A percentile compares a stretch with the other conserved stretches of the same genome.
phyloP scores from a whole-genome alignment of 1,284 basidiomycete species.

The Malassezia arunalokei region DNA sequence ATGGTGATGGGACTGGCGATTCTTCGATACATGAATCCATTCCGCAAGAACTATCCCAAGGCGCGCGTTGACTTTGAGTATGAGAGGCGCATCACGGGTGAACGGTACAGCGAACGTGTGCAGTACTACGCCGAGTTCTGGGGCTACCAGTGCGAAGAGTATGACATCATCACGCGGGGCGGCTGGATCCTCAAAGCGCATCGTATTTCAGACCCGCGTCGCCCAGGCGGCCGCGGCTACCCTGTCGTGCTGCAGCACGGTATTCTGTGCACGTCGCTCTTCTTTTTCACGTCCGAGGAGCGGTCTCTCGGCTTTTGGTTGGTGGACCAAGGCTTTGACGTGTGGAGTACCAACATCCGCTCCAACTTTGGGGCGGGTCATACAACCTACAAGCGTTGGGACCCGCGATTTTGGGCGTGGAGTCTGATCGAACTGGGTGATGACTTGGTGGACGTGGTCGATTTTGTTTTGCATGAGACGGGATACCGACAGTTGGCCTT shows the following conservation, averaged over 20 bases:
- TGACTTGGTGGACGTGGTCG: slow-evolving; percentile 38
- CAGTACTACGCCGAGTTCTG: slow-evolving; percentile 45
- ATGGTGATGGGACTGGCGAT: slow-evolving; percentile 29
- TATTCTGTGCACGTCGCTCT: slow-evolving; percentile 43
- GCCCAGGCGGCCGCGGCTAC: slow-evolving; percentile 30
- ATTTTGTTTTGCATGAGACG: slow-evolving; percentile 38
- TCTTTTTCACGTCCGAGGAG: slow-evolving; percentile 41
- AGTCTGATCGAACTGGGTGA: slow-evolving; percentile 42
- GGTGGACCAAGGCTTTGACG: slow-evolving; percentile 45
- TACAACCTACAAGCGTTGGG: slow-evolving; percentile 32
- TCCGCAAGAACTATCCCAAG: slow-evolving; percentile 31
- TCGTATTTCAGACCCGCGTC: slow-evolving; percentile 42
- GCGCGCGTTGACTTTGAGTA: slow-evolving; percentile 39
- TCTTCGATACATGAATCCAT: slow-evolving; percentile 36
- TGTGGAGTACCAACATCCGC: slow-evolving; percentile 45
- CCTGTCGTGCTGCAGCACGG: slow-evolving; percentile 45
- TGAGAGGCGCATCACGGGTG: slow-evolving; percentile 43
- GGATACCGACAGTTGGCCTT: slow-evolving; percentile 34
- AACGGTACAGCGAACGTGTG: slow-evolving; percentile 33
- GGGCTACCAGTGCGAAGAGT: slow-evolving; percentile 46
- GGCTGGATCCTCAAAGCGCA: slow-evolving; percentile 46
- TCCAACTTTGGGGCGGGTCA: slow-evolving; percentile 42
- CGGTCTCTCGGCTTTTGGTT: slow-evolving; percentile 45
- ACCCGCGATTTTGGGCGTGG: slow-evolving; percentile 46
- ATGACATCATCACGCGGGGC: slow-evolving; percentile 40